Base-by-base conservation (phyloP, 169 alveolate species). In the Plasmodium sp. region DNA sequence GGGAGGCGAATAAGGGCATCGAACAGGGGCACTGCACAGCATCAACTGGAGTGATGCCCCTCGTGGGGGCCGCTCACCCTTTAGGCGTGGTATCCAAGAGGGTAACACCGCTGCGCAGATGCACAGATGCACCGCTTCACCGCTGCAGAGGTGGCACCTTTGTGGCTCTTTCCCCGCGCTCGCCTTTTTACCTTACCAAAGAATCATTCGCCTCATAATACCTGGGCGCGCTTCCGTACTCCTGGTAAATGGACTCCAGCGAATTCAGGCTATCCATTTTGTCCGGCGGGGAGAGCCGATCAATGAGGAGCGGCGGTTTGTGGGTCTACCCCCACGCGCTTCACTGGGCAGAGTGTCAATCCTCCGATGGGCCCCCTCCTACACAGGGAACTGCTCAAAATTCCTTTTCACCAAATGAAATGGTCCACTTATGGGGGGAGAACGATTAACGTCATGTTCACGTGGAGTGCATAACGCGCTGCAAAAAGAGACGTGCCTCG, bases 231-330 rank as follows among this genome's bases (percentile, higher is more conserved):
- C 74, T 80, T n/a, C 56, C 94, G 67, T 88, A 88, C 43, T 88
- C 94, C 72, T 73, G 81, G 62, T 88, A 88, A 43, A 84, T 88
- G 67, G 82, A 88, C 71, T 56, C 88, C 67, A 88, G 2, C 14
- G 90, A 79, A 58, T 88, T 88, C 12, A 88, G 27, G 36, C 73
- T 43, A 39, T 80, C 86, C 94, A 88, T 74, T 36, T 33, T 51
- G 48, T 67, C 27, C 36, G 5, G 75, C 27, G 34, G 34, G 75
- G 75, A 1, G 34, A 62, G 36, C 36, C 31, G 6, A 16, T 56
- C n/a, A 56, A 27, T 56, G 6, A 56, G 31, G 6, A 62, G 12
- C 12, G 34, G 4, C 27, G n/a, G 14, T 62, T 27, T 62, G 34
- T 27, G 7, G 7, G 36, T 5, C 39, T 3, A 27, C 75, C 10